Percentiles rank a stretch among this genome's conserved stretches.
Evolutionary conservation across 2,329 filamentous ascomycete species (phyloP).

Genomic region (Aureobasidium uvarum): DNA sequence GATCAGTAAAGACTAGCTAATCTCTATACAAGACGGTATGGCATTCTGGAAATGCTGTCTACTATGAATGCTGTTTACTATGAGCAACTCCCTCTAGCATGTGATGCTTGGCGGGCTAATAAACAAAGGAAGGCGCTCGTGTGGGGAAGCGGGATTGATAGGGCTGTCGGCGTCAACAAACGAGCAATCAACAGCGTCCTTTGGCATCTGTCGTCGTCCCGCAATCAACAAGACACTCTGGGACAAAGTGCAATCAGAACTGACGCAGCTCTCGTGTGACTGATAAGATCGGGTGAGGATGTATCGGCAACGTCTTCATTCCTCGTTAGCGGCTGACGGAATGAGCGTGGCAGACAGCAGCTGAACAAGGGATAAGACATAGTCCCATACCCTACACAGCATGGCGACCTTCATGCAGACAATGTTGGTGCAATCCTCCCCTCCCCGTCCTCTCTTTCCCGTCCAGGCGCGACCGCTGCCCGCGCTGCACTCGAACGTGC

Average conservation of each 20-base stretch:
- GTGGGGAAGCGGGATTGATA: slow-evolving; percentile 5
- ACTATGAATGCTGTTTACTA: too few species aligned
- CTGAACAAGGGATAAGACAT: slow-evolving; percentile 16
- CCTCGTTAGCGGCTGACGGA: slow-evolving; percentile 21
- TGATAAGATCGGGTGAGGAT: slow-evolving; percentile 21
- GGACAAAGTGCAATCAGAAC: background rate
- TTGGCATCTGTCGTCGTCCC: background rate
- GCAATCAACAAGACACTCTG: background rate
- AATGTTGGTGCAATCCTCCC: slow-evolving; percentile 61
- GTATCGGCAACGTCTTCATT: slow-evolving; percentile 21
- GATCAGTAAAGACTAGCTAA: background rate
- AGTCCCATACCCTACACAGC: slow-evolving; percentile 44
- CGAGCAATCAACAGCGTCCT: background rate
- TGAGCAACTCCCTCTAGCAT: background rate
- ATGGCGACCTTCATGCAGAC: slow-evolving; percentile 75
- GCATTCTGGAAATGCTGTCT: slow-evolving; percentile 16
- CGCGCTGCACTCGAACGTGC: slow-evolving; percentile 45
- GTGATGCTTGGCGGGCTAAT: background rate
- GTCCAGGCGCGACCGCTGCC: slow-evolving; percentile 41
- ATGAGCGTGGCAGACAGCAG: slow-evolving; percentile 7
- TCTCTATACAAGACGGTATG: background rate
- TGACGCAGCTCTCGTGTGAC: background rate
- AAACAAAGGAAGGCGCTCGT: slow-evolving; percentile 1
- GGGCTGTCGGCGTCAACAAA: slow-evolving; percentile 17
- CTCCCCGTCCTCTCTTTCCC: slow-evolving; percentile 39